These are phyloP conservation scores for Clonostachys solani DNA, from an alignment of 2,329 filamentous ascomycete genomes.

Conservation along the genomic window DNA sequence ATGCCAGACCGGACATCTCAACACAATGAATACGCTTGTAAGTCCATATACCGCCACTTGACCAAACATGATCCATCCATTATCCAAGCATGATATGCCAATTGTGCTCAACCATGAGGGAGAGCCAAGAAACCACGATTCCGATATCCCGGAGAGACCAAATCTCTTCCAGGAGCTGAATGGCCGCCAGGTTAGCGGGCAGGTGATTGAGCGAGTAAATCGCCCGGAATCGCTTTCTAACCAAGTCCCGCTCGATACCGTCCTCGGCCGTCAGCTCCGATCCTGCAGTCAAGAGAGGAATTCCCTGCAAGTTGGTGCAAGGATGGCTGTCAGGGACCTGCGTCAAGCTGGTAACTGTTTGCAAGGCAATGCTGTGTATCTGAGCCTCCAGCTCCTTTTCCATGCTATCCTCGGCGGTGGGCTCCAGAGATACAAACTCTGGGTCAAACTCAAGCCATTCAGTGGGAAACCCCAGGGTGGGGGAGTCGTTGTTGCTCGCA, in stretches of 20 bases:
- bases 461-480: background rate
- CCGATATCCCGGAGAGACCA: background rate
- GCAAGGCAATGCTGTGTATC: background rate
- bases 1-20: too few relatives aligned
- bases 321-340: background rate
- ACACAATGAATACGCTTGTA: too few relatives aligned
- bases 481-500: background rate
- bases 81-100: background rate
- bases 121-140: background rate
- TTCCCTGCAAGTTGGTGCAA: background rate
- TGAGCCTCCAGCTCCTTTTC: background rate
- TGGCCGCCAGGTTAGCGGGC: background rate
- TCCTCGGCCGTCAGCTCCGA: background rate
- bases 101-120: background rate
- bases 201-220: background rate
- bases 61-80: too few relatives aligned
- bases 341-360: background rate
- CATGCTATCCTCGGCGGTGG: too few relatives aligned
- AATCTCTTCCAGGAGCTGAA: background rate
- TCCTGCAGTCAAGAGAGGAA: background rate
- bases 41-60: too few relatives aligned
- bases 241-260: background rate
- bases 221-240: background rate
- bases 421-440: too few relatives aligned
- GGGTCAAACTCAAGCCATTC: background rate